Conservation (phyloP, 495 filamentous ascomycete genomes). For the Annulohypoxylon nitens region DNA sequence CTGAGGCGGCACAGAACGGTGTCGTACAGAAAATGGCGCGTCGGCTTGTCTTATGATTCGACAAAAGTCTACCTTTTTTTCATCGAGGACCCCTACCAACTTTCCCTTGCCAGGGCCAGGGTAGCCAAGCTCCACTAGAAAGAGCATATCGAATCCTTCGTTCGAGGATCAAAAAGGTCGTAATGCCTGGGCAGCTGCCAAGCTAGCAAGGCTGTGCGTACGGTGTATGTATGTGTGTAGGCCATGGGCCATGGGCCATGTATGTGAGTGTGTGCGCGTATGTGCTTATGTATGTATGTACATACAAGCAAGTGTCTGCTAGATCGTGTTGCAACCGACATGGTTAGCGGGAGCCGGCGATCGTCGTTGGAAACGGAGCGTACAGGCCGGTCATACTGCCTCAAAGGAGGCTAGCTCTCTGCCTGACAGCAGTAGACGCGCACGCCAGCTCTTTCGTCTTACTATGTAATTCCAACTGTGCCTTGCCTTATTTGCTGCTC, state of each 20-base stretch:
- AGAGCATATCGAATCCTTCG: constrained; percentile 47
- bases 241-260: no score
- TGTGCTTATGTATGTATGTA: constrained; percentile 11
- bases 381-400: constrained; percentile 55
- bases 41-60: constrained; percentile 51
- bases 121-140: constrained; percentile 36
- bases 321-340: constrained; percentile 53
- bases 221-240: constrained; percentile 12
- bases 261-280: constrained; percentile 4
- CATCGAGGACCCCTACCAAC: constrained; percentile 33
- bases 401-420: constrained; percentile 53
- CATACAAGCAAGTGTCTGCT: constrained; percentile 44
- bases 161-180: constrained; percentile 44
- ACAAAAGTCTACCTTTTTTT: constrained; percentile 37
- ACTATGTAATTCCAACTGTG: constrained; percentile 24
- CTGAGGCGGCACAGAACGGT: constrained; percentile 52
- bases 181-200: constrained; percentile 38
- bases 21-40: constrained; percentile 57
- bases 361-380: constrained; percentile 55
- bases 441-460: constrained; percentile 36
- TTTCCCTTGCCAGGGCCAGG: constrained; percentile 21
- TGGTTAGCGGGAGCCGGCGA: constrained; percentile 53
- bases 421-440: constrained; percentile 44
- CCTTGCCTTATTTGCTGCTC: constrained; percentile 37
- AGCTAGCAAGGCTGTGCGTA: constrained; percentile 39